Base-by-base conservation (phyloP, 257 asterid genomes). In the Orobanche coerulescens region DNA sequence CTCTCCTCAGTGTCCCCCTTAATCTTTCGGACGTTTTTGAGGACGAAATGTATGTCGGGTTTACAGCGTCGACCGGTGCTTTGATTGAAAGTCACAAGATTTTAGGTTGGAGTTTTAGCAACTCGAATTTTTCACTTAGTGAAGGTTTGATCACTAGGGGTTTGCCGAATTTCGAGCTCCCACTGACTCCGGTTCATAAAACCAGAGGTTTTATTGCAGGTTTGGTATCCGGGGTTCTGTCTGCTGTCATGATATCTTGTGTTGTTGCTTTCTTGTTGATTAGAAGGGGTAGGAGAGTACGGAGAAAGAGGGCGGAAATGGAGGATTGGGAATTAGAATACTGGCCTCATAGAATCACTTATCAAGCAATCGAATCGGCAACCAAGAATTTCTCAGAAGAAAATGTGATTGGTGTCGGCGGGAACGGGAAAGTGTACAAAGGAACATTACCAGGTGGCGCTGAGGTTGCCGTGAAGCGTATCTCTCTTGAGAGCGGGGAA, bases 261-360 rank as follows among this genome's bases (percentile, higher is more conserved):
- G 59, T 71, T 34, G 69, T 61, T 7, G 58, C 49, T 37, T 53
- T 43, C 33, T 16, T 56, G 20, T 6, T 68, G 22, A 22, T 61
- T 0, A 58, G 58, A 53, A 71, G 76, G 53, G 22, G 7, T 36
- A 72, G 71, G 64, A 84, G 83, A 19, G 36, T 22, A 11, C 63
- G 67, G 46, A 70, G 61, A 66, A 76, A 50, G 43, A 67, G 59
- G 13, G 81, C 68, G 4, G 74, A 48, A 15, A 59, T 73, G 50
- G 87, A 78, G 61, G 78, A 60, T 12, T 81, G 84, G 87, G 87
- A 81, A 64, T 22, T 75, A 56, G 84, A 78, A 69, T 75, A 70
- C 52, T 75, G 87, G 74, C 75, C 84, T 0, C 82, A 71, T 59
- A 75, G 79, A 60, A 67, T 75, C 46, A 43, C 59, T 3, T 78